Percentiles rank a stretch among this genome's conserved stretches.
These are phyloP conservation scores for Monilinia aucupariae DNA, from an alignment of 2,329 filamentous ascomycete genomes.

Conservation along the genomic window DNA sequence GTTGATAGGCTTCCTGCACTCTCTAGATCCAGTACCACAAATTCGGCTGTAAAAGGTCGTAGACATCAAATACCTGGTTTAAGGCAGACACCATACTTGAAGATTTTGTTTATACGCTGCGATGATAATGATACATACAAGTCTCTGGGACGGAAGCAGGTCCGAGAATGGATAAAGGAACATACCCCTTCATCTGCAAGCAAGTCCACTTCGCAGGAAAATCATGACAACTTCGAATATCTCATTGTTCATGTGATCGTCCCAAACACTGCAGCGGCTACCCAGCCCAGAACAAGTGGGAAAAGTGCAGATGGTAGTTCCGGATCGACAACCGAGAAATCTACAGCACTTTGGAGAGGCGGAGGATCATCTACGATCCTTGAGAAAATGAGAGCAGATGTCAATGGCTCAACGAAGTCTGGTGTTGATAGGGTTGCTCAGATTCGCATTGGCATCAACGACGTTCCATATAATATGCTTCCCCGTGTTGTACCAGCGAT, in stretches of 20 bases:
- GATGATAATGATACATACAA: slow-evolving; percentile 97
- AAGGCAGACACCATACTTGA: slow-evolving; percentile 88
- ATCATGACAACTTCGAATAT: slow-evolving; percentile 96
- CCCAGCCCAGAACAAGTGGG: slow-evolving; percentile 62
- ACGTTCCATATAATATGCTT: slow-evolving; percentile 59
- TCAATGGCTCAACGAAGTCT: slow-evolving; percentile 70
- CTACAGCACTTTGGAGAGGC: slow-evolving; percentile 69
- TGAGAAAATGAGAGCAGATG: slow-evolving; percentile 86
- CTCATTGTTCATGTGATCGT: slow-evolving; percentile 88
- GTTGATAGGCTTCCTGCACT: slow-evolving; percentile 26
- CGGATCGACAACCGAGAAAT: slow-evolving; percentile 57
- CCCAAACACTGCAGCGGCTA: slow-evolving; percentile 75
- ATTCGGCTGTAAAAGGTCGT: slow-evolving; percentile 47
- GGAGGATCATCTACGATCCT: slow-evolving; percentile 74
- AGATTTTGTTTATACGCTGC: slow-evolving; percentile 81
- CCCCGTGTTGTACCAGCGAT: slow-evolving; percentile 59
- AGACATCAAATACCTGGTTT: slow-evolving; percentile 94
- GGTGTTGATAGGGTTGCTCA: slow-evolving; percentile 76
- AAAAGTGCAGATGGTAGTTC: slow-evolving; percentile 47
- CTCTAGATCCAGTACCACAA: slow-evolving; percentile 22
- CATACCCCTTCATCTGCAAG: slow-evolving; percentile 57
- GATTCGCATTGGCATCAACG: slow-evolving; percentile 69
- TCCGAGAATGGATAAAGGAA: slow-evolving; percentile 87
- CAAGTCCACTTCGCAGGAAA: slow-evolving; percentile 67
- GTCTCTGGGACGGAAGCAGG: slow-evolving; percentile 64